Base-by-base conservation (phyloP, 306 rosid genomes). In the Prunus campanulata region DNA sequence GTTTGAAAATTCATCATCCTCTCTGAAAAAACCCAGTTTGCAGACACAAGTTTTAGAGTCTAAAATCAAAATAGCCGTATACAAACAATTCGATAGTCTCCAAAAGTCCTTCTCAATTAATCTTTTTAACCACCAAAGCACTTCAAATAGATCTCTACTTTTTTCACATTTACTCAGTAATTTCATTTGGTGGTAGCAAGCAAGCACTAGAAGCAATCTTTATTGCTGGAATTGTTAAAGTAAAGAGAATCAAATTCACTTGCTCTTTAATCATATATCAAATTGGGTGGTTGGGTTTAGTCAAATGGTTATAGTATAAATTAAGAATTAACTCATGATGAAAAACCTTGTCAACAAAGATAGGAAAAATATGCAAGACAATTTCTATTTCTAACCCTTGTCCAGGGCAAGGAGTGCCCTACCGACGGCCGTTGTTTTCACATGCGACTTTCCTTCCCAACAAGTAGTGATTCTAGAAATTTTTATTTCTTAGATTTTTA, bases 301-400 rank as follows among this genome's bases (percentile, higher is more conserved):
- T 61, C 70, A 46, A 61, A 60, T 47, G 20, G 60, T 27, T 74
- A 30, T n/a, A 18, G 47, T 0, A 18, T 15, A 57, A 29, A 73
- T 39, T 22, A 27, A 19, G 49, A 74, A 61, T 39, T 18, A 42
- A 25, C 15, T 44, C 4, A 19, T 7, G 60, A 46, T 73, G 27
- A 59, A 29, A 39, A 74, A 74, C 42, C 69, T 47, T 32, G 70
- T 74, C 77, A 61, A 61, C 60, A 74, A 74, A 47, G 24, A 27
- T 61, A 18, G 59, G 1, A 47, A 72, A 72, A 42, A 56, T 0
- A 56, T 0, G 27, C 51, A 30, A 4, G 35, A 71, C 52, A 27
- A 32, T 35, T 57, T 24, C 44, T 15, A 18, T 15, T 32, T 57
- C 42, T 72, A 22, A 57, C 55, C 67, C 77, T 2, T 15, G 67